A percentile compares a stretch with the other conserved stretches of the same genome.
Evolutionary conservation across 1,284 basidiomycete genomes (phyloP).

Genomic region (Exobasidium rhododendri): DNA sequence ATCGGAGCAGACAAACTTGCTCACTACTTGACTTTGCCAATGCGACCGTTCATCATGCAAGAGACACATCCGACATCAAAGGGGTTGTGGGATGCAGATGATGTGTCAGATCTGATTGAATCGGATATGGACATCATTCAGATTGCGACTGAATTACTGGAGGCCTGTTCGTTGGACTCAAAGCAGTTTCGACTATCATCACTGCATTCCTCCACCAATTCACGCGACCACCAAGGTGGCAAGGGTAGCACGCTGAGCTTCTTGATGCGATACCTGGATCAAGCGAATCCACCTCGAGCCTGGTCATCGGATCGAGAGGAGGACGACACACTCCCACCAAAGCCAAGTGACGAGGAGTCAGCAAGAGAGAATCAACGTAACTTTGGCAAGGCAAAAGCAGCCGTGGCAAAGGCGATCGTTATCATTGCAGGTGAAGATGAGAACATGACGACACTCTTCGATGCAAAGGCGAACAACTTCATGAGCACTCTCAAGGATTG

Average conservation of each 20-base stretch:
- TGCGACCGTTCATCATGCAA: conserved; percentile 11
- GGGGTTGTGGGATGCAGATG: conserved; percentile 20
- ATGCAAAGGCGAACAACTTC: conserved; percentile 58
- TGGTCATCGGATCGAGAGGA: conserved; percentile 20
- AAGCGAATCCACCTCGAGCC: conserved; percentile 21
- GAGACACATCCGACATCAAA: conserved; percentile 7
- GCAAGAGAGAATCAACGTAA: conserved; percentile 63
- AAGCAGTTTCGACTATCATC: conserved; percentile 20
- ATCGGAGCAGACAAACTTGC: conserved; percentile 15
- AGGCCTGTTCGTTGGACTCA: conserved; percentile 26
- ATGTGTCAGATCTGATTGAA: conserved; percentile 30
- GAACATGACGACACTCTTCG: conserved; percentile 68
- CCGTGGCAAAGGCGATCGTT: conserved; percentile 76
- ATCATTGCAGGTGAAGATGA: conserved; percentile 77
- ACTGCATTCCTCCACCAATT: not conserved
- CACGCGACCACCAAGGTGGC: not conserved
- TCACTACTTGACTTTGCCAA: conserved; percentile 20
- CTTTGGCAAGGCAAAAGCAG: conserved; percentile 77
- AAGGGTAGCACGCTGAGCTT: conserved; percentile 21
- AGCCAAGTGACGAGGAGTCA: conserved; percentile 5
- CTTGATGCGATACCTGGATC: conserved; percentile 39
- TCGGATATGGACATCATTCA: conserved; percentile 34
- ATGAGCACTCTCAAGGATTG: conserved; percentile 72
- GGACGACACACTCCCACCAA: conserved; percentile 9
- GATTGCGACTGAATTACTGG: conserved; percentile 26